These are phyloP conservation scores for Dactylonectria macrodidyma DNA, from an alignment of 2,329 filamentous ascomycete species.

Conservation along the genomic window DNA sequence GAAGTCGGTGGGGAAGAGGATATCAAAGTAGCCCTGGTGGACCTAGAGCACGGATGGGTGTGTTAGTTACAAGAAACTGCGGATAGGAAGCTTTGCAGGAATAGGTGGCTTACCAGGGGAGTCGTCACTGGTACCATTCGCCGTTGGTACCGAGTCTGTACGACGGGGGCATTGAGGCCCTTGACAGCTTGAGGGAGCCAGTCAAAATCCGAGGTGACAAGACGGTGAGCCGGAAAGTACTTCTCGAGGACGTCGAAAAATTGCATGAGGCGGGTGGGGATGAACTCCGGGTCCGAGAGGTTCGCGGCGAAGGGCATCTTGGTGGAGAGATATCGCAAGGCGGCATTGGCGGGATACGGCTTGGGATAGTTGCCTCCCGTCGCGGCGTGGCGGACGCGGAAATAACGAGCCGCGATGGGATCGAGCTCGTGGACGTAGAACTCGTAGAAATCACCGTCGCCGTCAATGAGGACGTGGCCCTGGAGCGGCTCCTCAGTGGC, in stretches of 20 bases:
- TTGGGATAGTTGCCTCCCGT: slow-evolving; percentile 75
- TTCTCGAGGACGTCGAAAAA: slow-evolving; percentile 93
- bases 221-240: slow-evolving; percentile 90
- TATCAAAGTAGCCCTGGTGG: slow-evolving; percentile 98
- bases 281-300: slow-evolving; percentile 88
- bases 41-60: slow-evolving; percentile 68
- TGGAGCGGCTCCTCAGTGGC: slow-evolving; percentile 87
- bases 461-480: slow-evolving; percentile 89
- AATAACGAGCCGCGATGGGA: slow-evolving; percentile 84
- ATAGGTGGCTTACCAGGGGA: slow-evolving; percentile 77
- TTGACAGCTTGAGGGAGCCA: slow-evolving; percentile 84
- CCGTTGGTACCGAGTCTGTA: slow-evolving; percentile 93
- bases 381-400: slow-evolving; percentile 87
- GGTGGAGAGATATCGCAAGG: slow-evolving; percentile 74
- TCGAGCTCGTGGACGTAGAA: slow-evolving; percentile 90
- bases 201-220: slow-evolving; percentile 93
- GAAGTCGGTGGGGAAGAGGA: slow-evolving; percentile 98
- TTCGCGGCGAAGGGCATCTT: slow-evolving; percentile 81
- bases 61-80: slow-evolving; percentile 24
- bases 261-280: slow-evolving; percentile 94
- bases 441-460: slow-evolving; percentile 91
- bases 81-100: background rate
- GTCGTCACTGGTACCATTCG: slow-evolving; percentile 91
- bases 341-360: slow-evolving; percentile 68
- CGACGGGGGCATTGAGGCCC: slow-evolving; percentile 93